Evolutionary conservation across 768 basidiomycete species (phyloP), one percentile per base, ranked within the genome.

Genomic region (Pulveroboletus frians): DNA sequence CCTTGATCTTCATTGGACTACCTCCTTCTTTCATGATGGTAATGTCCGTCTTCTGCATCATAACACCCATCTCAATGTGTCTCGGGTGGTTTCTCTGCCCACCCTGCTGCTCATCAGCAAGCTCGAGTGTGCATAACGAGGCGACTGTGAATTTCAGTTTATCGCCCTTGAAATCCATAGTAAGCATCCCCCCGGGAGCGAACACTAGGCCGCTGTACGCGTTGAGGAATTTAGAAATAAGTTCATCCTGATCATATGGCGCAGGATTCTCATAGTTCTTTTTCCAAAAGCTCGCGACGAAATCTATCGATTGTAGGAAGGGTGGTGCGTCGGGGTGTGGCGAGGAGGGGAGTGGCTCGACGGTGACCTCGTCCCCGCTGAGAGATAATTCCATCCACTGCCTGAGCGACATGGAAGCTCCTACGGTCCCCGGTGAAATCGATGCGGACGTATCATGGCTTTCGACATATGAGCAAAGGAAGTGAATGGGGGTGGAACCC

Each of bases 41-140:
- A 27, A 98, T 73, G 56, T 96, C 93, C n/a, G 92, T 95, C 67
- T 87, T 87, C 50, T 87, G 84, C 79, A 94, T 92, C 39, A 94
- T 52, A 27, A 97, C 78, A 15, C 93, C 94, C 52, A 80, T 79
- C 39, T 67, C 65, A 14, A 65, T 55, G 39, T 70, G 50, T 27
- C 66, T 58, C 27, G 63, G 57, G 29, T 63, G 65, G 18, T 8
- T 52, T 37, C 61, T 67, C 52, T 68, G 52, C 34, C 75, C 70
- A 53, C 76, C 67, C 51, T 77, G 66, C 69, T 85, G 84, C 51
- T 77, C 78, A 17, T 83, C 75, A 20, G 83, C 71, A 36, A 87
- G 72, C 39, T 87, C 89, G 43, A 85, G 59, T 7, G 76, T 65
- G 9, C 73, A 73, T 27, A 92, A 51, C 13, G 78, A 74, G 52